Conservation (phyloP, 768 basidiomycete species). For the Kwoniella newhampshirensis region DNA sequence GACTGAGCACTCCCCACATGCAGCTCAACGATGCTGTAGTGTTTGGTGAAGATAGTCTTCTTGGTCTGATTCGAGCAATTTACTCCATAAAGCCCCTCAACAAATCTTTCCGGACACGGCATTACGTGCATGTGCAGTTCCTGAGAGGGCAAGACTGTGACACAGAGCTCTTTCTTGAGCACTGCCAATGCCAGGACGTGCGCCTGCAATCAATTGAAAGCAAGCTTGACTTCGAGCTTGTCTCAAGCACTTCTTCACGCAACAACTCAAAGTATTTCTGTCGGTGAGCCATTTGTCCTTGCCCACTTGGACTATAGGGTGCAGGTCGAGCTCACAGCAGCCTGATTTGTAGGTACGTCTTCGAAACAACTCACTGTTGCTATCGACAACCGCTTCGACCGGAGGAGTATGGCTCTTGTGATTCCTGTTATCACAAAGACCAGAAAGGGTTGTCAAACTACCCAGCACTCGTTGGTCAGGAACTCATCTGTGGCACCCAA, state of each 20-base stretch:
- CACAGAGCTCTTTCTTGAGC: slow-evolving; percentile 20
- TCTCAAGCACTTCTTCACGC: background rate
- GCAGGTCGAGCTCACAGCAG: too few species aligned
- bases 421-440: slow-evolving; percentile 11
- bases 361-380: background rate
- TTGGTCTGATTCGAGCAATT: slow-evolving; percentile 11
- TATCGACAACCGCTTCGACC: background rate
- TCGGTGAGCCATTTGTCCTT: slow-evolving; percentile 3
- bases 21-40: slow-evolving; percentile 7
- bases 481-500: background rate
- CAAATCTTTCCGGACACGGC: background rate
- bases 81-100: slow-evolving; percentile 4
- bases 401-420: slow-evolving; percentile 6
- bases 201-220: background rate
- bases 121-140: slow-evolving; percentile 17
- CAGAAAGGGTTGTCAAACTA: background rate
- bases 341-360: slow-evolving; percentile 4
- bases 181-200: slow-evolving; percentile 24
- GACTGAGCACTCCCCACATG: too few species aligned
- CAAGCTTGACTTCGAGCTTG: slow-evolving; percentile 13
- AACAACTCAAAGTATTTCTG: slow-evolving; percentile 2
- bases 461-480: background rate
- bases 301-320: background rate
- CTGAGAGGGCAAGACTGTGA: background rate
- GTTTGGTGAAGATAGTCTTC: too few species aligned